Base-by-base conservation (phyloP, 1,284 basidiomycete genomes). In the Exobasidium rhododendri region DNA sequence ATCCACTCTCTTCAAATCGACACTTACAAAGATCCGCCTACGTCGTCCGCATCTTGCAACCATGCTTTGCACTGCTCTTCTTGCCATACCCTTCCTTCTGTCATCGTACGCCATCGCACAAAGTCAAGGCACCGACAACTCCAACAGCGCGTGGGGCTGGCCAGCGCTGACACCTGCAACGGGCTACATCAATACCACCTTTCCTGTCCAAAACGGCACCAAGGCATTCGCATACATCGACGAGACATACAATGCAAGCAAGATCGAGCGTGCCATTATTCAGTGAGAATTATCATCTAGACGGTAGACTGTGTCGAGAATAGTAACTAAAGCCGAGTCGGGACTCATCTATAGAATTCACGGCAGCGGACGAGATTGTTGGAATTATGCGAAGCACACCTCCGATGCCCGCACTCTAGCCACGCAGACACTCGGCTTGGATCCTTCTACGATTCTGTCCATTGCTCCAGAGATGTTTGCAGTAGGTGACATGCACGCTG, bases 381-480 rank as follows among this genome's bases (percentile, higher is more conserved):
- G 47, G 47, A 50, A 50, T 31, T 50, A 50, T 31, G 47, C 47
- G 7, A 50, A 50, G 20, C 47, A 50, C 20, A 50, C 47, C 47
- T 10, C 10, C 29, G 22, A 50, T 14, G 47, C 47, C 22, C 47
- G 47, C 20, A 20, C 7, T 20, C 24, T 26, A 20, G 47, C 47
- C 14, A 31, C 47, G 22, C 14, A 7, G 20, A 50, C 47, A 7
- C 14, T 50, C 10, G 47, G 47, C 14, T 31, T 50, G 20, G 47
- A 50, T 31, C 47, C 47, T 7, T 10, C 47, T 26, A 50, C 47
- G 7, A 31, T 50, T 50, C 47, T 50, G 14, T 50, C 47, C 22
- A 50, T 50, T 31, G 47, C 47, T 26, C 47, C 47, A 7, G 47
- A 50, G 29, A 7, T 50, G 14, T 31, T 50, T 20, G 47, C 10